These are phyloP conservation scores for Pestalotiopsis sp. DNA, from an alignment of 2,329 filamentous ascomycete genomes.

Conservation along the genomic window DNA sequence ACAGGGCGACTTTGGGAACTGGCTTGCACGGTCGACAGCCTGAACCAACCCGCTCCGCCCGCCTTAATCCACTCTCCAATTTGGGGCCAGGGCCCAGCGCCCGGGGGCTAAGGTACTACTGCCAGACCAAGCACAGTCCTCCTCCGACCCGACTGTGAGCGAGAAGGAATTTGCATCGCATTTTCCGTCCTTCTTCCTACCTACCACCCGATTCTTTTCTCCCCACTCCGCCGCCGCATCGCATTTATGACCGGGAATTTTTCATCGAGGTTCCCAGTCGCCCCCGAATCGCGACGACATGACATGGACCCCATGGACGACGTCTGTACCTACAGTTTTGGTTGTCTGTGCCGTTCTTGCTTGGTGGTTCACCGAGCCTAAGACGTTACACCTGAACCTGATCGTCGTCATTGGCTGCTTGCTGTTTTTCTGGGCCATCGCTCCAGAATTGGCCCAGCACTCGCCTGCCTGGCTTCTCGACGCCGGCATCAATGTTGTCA, in stretches of 20 bases:
- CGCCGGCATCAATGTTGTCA: constrained; percentile 35
- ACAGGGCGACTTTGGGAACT: too few relatives aligned
- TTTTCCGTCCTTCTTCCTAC: not conserved
- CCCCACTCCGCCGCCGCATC: constrained; percentile 9
- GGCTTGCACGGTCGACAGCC: too few relatives aligned
- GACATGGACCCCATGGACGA: constrained; percentile 52
- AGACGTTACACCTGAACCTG: constrained; percentile 43
- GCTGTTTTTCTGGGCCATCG: constrained; percentile 44
- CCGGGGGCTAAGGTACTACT: not conserved
- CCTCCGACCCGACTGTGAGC: not conserved
- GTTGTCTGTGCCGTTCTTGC: constrained; percentile 44
- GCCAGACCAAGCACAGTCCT: not conserved
- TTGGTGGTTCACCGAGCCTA: constrained; percentile 48
- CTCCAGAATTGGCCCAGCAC: constrained; percentile 41
- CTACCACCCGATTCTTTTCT: constrained; percentile 3
- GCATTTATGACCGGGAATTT: constrained; percentile 10
- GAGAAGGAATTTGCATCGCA: not conserved
- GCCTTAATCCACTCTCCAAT: not conserved
- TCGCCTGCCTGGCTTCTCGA: constrained; percentile 37
- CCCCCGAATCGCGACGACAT: constrained; percentile 42
- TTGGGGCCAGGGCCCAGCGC: not conserved
- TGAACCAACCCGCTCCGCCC: too few relatives aligned
- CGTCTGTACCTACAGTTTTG: constrained; percentile 45
- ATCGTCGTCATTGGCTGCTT: constrained; percentile 42
- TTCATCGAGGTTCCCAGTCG: constrained; percentile 11